Percentiles rank a stretch among this genome's conserved stretches.
Evolutionary conservation across 2,329 filamentous ascomycete genomes (phyloP).

Genomic region (Aschersonia sp.): DNA sequence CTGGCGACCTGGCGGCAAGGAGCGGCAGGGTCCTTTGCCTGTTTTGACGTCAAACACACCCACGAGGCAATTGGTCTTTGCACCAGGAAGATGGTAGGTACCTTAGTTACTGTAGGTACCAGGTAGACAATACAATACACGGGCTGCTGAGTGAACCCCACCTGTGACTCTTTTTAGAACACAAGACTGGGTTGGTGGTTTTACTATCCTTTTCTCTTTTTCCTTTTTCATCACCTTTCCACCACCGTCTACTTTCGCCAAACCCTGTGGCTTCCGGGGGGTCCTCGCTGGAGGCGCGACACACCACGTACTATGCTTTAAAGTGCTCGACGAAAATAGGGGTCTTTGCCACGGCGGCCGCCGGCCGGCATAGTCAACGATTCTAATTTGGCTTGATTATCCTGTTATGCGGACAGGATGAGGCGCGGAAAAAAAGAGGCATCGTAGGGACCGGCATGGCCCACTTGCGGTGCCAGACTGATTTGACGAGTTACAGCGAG

Average conservation of each 20-base stretch:
- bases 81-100: too few species aligned
- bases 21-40: neutral
- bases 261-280: neutral
- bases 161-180: too few species aligned
- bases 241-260: neutral
- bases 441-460: neutral
- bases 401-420: neutral
- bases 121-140: too few species aligned
- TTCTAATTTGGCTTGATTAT: neutral
- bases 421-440: neutral
- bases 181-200: too few species aligned
- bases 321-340: neutral
- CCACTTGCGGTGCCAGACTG: neutral
- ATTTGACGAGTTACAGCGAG: neutral
- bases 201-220: neutral
- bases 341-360: neutral
- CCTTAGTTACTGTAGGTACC: too few species aligned
- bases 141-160: too few species aligned
- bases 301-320: too few species aligned
- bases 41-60: neutral
- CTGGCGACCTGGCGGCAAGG: too few species aligned
- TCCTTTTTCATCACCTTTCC: neutral
- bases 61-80: too few species aligned
- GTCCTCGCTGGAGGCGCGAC: too few species aligned
- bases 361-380: neutral